Evolutionary conservation across 805 yeast species (phyloP).

Genomic region (Hanseniaspora valbyensis): DNA sequence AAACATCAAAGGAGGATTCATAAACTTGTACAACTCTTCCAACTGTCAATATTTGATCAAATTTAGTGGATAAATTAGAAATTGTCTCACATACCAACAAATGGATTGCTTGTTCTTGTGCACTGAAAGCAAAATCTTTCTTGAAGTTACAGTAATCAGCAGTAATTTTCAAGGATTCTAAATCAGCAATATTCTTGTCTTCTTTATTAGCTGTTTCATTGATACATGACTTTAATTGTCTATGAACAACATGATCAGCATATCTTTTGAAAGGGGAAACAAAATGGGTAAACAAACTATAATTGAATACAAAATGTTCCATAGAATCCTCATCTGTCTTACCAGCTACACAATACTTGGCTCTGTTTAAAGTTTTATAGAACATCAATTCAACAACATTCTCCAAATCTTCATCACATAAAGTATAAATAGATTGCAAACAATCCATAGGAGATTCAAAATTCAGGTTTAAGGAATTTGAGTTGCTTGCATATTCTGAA

Average conservation of each 20-base stretch:
- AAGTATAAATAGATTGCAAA: conserved; percentile 55
- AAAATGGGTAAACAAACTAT: conserved; percentile 85
- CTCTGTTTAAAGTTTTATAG: conserved; percentile 71
- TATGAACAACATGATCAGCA: conserved; percentile 83
- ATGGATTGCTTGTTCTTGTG: conserved; percentile 92
- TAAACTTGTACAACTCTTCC: conserved; percentile 87
- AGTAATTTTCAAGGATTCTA: conserved; percentile 63
- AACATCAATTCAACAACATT: conserved; percentile 68
- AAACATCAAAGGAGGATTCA: conserved; percentile 90
- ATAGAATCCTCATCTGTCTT: conserved; percentile 66
- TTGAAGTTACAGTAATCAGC: conserved; percentile 92
- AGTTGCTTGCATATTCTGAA: conserved; percentile 49
- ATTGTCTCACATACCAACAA: conserved; percentile 72
- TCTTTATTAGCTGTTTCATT: conserved; percentile 26
- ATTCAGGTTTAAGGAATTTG: conserved; percentile 20
- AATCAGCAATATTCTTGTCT: conserved; percentile 48
- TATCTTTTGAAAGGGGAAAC: conserved; percentile 87
- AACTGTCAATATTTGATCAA: conserved; percentile 74
- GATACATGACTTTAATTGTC: conserved; percentile 69
- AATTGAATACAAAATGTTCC: conserved; percentile 69
- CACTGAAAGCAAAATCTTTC: conserved; percentile 83
- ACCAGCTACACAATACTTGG: conserved; percentile 82
- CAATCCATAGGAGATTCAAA: conserved; percentile 43
- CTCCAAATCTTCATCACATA: conserved; percentile 52
- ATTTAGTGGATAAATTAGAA: conserved; percentile 54